A percentile compares a stretch with the other conserved stretches of the same genome.
Evolutionary conservation across 2,329 filamentous ascomycete species (phyloP).

Genomic region (Stemphylium beticola): DNA sequence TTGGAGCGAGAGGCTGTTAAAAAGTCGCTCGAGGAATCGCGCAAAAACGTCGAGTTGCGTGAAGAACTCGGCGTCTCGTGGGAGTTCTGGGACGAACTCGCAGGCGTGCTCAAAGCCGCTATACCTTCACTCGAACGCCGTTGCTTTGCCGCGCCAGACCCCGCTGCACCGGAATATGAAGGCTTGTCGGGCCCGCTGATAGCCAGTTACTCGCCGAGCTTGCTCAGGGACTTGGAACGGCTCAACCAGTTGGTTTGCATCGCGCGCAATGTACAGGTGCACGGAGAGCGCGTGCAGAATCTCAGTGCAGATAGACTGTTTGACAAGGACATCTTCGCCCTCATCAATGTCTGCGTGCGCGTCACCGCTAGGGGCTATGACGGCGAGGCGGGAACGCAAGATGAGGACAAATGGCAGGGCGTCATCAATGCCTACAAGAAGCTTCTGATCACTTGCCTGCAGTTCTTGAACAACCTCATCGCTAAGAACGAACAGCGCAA

Average conservation of each 20-base stretch:
- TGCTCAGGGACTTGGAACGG: constrained; percentile 68
- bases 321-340: constrained; percentile 65
- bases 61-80: constrained; percentile 63
- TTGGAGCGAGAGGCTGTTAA: constrained; percentile 62
- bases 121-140: constrained; percentile 67
- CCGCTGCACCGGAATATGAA: constrained; percentile 62
- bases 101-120: constrained; percentile 63
- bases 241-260: constrained; percentile 68
- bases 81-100: constrained; percentile 66
- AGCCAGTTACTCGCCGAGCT: constrained; percentile 62
- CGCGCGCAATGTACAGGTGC: constrained; percentile 66
- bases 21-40: constrained; percentile 64
- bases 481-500: constrained; percentile 70
- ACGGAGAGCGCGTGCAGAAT: constrained; percentile 67
- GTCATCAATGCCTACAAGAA: constrained; percentile 71
- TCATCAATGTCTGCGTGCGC: constrained; percentile 69
- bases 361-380: constrained; percentile 70
- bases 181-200: constrained; percentile 66
- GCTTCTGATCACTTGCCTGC: constrained; percentile 68
- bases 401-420: constrained; percentile 70
- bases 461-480: constrained; percentile 70
- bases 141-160: constrained; percentile 66
- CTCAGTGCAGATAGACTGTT: constrained; percentile 66
- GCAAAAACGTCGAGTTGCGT: constrained; percentile 62
- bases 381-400: constrained; percentile 65